Conservation (phyloP, 257 asterid genomes). For the Nicotiana otophora region DNA sequence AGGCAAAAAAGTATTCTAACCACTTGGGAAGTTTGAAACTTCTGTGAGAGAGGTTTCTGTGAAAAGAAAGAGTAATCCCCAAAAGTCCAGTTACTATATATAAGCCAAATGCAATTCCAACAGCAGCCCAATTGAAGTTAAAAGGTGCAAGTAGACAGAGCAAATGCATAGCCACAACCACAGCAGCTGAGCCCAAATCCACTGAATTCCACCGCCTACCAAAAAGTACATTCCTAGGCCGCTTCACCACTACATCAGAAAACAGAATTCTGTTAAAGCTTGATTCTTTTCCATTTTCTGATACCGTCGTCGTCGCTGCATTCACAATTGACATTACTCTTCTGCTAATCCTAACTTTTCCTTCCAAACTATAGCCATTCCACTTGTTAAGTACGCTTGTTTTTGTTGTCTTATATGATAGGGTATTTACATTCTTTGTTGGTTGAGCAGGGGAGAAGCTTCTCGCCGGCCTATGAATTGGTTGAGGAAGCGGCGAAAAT, state of each 20-base stretch:
- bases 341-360: slow-evolving; percentile 5
- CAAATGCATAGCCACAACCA: slow-evolving; percentile 53
- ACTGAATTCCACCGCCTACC: slow-evolving; percentile 57
- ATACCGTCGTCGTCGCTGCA: slow-evolving; percentile 30
- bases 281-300: slow-evolving; percentile 36
- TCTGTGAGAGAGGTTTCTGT: slow-evolving; percentile 67
- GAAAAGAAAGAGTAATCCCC: slow-evolving; percentile 79
- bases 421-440: slow-evolving; percentile 11
- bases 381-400: background rate
- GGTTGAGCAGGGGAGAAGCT: slow-evolving; percentile 14
- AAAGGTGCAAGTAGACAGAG: slow-evolving; percentile 58
- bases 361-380: slow-evolving; percentile 14
- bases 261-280: slow-evolving; percentile 43
- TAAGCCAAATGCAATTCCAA: slow-evolving; percentile 48
- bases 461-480: slow-evolving; percentile 10
- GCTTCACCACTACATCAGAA: slow-evolving; percentile 65
- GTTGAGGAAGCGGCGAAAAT: slow-evolving; percentile 19
- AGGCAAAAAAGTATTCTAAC: slow-evolving; percentile 77
- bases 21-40: slow-evolving; percentile 82
- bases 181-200: slow-evolving; percentile 44
- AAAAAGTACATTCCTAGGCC: slow-evolving; percentile 35
- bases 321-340: slow-evolving; percentile 29
- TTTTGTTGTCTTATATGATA: slow-evolving; percentile 7
- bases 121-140: slow-evolving; percentile 58
- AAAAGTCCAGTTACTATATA: slow-evolving; percentile 63